A percentile compares a stretch with the other conserved stretches of the same genome.
Conservation (phyloP, 2,329 filamentous ascomycete genomes). For the Aspergillus pseudoviridinutans region DNA sequence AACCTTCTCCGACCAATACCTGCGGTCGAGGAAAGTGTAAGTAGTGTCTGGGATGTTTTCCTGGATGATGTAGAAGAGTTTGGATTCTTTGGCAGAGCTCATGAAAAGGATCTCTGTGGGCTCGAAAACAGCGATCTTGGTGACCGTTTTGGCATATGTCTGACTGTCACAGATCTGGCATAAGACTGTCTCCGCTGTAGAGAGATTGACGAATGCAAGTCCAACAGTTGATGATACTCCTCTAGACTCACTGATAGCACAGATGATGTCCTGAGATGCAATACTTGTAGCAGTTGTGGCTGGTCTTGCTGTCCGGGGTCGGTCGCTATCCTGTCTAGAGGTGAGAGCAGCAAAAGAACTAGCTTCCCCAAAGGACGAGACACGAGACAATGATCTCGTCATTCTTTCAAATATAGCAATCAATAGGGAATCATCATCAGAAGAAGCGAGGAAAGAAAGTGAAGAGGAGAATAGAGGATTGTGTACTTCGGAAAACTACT, state of each 20-base stretch:
- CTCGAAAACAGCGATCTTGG: conserved; percentile 77
- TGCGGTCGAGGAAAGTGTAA: conserved; percentile 66
- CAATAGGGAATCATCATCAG: background rate
- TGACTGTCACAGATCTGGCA: conserved; percentile 92
- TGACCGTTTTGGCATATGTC: conserved; percentile 81
- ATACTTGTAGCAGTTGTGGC: conserved; percentile 56
- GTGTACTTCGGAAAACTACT: background rate
- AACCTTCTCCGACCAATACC: conserved; percentile 75
- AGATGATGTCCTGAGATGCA: conserved; percentile 70
- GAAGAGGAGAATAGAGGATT: background rate
- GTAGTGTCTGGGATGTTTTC: conserved; percentile 63
- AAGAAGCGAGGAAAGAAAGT: background rate
- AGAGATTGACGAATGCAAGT: conserved; percentile 80
- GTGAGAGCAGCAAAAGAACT: conserved; percentile 20
- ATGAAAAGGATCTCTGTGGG: conserved; percentile 78
- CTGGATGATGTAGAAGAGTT: conserved; percentile 68
- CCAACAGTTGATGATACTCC: conserved; percentile 81
- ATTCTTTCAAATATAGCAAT: background rate
- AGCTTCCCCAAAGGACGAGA: conserved; percentile 3
- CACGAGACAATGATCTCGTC: conserved; percentile 3
- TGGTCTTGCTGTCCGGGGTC: conserved; percentile 48
- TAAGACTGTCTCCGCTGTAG: conserved; percentile 76
- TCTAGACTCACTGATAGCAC: conserved; percentile 82
- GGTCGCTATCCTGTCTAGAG: conserved; percentile 38
- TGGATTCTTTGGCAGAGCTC: conserved; percentile 69